Evolutionary conservation across 2,329 filamentous ascomycete species (phyloP).

Genomic region (Dothideomycetes sp.): DNA sequence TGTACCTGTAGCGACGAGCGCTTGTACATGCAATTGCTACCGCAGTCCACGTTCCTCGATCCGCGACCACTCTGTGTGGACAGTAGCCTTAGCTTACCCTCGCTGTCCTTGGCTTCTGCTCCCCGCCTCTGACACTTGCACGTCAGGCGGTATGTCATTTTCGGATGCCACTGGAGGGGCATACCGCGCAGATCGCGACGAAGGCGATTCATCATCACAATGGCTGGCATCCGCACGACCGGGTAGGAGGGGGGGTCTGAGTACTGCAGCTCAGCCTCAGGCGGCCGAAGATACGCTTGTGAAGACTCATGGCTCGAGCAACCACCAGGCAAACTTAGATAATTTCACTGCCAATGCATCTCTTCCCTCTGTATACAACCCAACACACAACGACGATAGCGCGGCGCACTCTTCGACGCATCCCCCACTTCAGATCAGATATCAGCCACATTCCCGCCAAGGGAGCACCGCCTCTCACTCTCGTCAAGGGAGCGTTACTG

Average conservation of each 20-base stretch:
- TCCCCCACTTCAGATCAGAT: background rate
- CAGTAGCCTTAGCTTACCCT: too few relatives aligned
- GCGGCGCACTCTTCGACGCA: too few relatives aligned
- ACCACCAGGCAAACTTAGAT: too few relatives aligned
- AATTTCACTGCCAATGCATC: background rate
- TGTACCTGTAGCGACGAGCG: too few relatives aligned
- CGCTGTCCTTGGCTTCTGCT: background rate
- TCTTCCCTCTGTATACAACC: background rate
- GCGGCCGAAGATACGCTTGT: too few relatives aligned
- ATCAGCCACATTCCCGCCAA: conserved; percentile 1
- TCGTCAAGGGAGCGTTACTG: background rate
- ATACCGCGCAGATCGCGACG: background rate
- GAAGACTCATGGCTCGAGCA: too few relatives aligned
- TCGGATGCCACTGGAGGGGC: background rate
- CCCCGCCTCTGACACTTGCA: too few relatives aligned
- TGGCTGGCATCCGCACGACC: background rate
- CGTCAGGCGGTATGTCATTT: background rate
- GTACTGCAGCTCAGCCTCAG: too few relatives aligned
- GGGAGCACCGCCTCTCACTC: conserved; percentile 1
- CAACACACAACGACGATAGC: too few relatives aligned
- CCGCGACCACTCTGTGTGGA: too few relatives aligned
- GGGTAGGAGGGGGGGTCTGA: background rate
- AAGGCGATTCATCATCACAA: background rate
- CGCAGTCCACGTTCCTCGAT: too few relatives aligned
- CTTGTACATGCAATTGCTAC: too few relatives aligned